A percentile compares a stretch with the other conserved stretches of the same genome.
phyloP scores from a whole-genome alignment of 2,329 filamentous ascomycete species.

The Phoma sp. region DNA sequence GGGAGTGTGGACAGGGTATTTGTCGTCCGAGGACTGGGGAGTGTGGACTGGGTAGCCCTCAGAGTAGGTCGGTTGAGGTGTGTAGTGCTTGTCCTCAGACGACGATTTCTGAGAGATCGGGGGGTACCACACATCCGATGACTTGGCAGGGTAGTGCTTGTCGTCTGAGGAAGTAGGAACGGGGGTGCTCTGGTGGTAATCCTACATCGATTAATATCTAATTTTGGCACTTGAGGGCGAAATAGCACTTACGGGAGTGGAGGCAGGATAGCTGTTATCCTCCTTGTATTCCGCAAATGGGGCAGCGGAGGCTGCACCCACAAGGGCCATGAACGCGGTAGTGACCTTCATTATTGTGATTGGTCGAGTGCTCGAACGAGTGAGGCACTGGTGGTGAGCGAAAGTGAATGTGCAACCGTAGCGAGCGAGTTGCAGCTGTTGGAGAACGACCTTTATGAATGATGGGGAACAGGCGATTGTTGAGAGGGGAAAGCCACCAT shows the following conservation, averaged over 20 bases:
- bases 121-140: background rate
- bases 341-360: constrained; percentile 39
- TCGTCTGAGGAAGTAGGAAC: background rate
- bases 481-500: constrained; percentile 26
- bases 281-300: constrained; percentile 17
- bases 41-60: constrained; percentile 4
- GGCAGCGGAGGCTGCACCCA: constrained; percentile 37
- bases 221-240: no score
- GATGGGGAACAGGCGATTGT: constrained; percentile 17
- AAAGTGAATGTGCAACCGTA: constrained; percentile 46
- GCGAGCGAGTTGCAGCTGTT: constrained; percentile 46
- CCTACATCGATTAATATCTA: background rate
- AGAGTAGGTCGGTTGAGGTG: constrained; percentile 1
- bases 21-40: background rate
- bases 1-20: constrained; percentile 3
- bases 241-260: constrained; percentile 1
- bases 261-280: constrained; percentile 11
- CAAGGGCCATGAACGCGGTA: constrained; percentile 40
- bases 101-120: background rate
- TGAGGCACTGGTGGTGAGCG: constrained; percentile 32
- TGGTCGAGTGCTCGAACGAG: constrained; percentile 21
- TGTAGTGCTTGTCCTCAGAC: constrained; percentile 3
- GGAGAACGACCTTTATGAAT: constrained; percentile 25
- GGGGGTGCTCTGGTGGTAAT: background rate
- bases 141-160: background rate